A percentile compares a stretch with the other conserved stretches of the same genome.
phyloP scores from a whole-genome alignment of 805 yeast species.

The Pichia cephalocereana region DNA sequence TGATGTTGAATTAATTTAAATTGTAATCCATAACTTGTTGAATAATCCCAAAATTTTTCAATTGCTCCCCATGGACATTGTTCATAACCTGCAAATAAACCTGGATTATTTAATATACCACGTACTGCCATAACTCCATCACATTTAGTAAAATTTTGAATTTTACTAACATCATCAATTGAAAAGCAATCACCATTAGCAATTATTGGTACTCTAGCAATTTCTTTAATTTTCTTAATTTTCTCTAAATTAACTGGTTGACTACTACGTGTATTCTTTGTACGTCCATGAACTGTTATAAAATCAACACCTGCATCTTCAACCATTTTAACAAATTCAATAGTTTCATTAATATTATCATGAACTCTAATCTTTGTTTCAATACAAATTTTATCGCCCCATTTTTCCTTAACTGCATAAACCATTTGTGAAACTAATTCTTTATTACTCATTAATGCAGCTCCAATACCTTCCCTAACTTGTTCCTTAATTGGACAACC shows the following conservation, averaged over 20 bases:
- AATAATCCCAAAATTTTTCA: conserved; percentile 73
- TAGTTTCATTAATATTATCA: conserved; percentile 61
- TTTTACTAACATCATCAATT: conserved; percentile 52
- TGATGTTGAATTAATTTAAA: conserved; percentile 83
- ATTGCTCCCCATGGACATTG: conserved; percentile 87
- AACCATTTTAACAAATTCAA: conserved; percentile 59
- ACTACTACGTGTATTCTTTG: conserved; percentile 76
- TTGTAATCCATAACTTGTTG: conserved; percentile 75
- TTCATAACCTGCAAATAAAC: conserved; percentile 64
- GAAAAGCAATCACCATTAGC: conserved; percentile 95
- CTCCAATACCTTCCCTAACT: conserved; percentile 92
- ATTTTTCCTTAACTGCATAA: conserved; percentile 63
- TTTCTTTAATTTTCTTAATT: conserved; percentile 52
- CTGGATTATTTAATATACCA: conserved; percentile 82
- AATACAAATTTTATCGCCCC: conserved; percentile 61
- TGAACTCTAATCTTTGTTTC: conserved; percentile 93
- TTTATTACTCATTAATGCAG: conserved; percentile 82
- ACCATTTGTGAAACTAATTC: conserved; percentile 81
- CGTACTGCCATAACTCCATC: conserved; percentile 96
- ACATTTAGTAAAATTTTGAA: conserved; percentile 58
- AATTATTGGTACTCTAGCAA: conserved; percentile 69
- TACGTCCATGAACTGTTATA: conserved; percentile 90
- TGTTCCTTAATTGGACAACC: conserved; percentile 97
- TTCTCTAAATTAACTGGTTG: conserved; percentile 79
- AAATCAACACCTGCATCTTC: conserved; percentile 88